Conservation (phyloP, 441 rosid genomes). For the Populus hybrid region DNA sequence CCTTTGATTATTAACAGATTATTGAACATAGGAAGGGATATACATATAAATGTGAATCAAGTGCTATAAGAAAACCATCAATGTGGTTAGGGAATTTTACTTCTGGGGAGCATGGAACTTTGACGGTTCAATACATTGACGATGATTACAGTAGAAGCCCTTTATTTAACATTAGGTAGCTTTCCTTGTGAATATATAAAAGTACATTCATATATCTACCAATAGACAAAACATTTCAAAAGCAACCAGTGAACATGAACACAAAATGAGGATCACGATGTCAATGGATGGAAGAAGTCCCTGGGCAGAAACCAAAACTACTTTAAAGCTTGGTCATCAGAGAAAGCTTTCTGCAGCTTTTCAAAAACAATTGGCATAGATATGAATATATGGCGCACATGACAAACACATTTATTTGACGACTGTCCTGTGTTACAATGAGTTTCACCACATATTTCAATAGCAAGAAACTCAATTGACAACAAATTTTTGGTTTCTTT, state of each 20-base stretch:
- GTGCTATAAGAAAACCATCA: background rate
- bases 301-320: background rate
- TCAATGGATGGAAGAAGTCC: background rate
- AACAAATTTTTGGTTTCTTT: background rate
- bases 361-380: background rate
- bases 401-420: background rate
- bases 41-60: background rate
- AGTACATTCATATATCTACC: too few relatives aligned
- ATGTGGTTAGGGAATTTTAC: background rate
- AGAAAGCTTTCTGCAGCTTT: background rate
- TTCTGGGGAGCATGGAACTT: background rate
- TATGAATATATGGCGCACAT: background rate
- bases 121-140: background rate
- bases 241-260: background rate
- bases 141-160: background rate
- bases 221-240: background rate
- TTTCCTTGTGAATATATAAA: background rate
- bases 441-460: background rate
- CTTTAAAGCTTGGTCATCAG: background rate
- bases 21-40: background rate
- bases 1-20: background rate
- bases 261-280: background rate
- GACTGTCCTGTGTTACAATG: background rate
- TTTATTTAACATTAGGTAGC: background rate
- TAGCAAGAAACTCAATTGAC: background rate